Evolutionary conservation across 2,329 filamentous ascomycete species (phyloP).

Genomic region (Fusarium abutilonis): DNA sequence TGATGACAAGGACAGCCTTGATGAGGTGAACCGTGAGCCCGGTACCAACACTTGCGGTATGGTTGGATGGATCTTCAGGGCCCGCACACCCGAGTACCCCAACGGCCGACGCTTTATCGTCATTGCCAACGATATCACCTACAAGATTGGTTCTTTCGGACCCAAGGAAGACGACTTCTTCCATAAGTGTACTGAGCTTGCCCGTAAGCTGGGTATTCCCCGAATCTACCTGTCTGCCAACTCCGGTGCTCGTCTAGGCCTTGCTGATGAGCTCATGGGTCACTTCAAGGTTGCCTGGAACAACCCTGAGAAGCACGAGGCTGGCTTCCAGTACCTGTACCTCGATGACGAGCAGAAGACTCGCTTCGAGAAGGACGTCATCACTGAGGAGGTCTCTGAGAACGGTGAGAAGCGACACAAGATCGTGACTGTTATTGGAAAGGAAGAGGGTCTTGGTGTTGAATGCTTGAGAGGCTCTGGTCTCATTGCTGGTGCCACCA

Average conservation of each 20-base stretch:
- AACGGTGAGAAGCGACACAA: constrained; percentile 91
- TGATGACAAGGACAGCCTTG: constrained; percentile 90
- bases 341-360: constrained; percentile 86
- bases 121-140: constrained; percentile 98
- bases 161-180: constrained; percentile 98
- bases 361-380: constrained; percentile 76
- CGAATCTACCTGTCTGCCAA: constrained; percentile 98
- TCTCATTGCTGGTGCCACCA: constrained; percentile 97
- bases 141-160: constrained; percentile 97
- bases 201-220: constrained; percentile 91
- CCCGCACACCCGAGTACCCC: constrained; percentile 94
- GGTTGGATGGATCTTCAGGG: constrained; percentile 97
- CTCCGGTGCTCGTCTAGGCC: constrained; percentile 95
- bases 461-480: constrained; percentile 97
- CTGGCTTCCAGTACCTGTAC: constrained; percentile 97
- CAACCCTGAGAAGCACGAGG: constrained; percentile 79
- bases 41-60: constrained; percentile 97
- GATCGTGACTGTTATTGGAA: constrained; percentile 92
- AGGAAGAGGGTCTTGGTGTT: constrained; percentile 95
- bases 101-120: constrained; percentile 92
- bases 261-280: constrained; percentile 96
- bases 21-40: constrained; percentile 93
- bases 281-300: constrained; percentile 99
- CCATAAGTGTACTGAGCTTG: constrained; percentile 97
- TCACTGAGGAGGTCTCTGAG: constrained; percentile 87